Conservation (phyloP, 2,329 filamentous ascomycete genomes). For the Claviceps africana region DNA sequence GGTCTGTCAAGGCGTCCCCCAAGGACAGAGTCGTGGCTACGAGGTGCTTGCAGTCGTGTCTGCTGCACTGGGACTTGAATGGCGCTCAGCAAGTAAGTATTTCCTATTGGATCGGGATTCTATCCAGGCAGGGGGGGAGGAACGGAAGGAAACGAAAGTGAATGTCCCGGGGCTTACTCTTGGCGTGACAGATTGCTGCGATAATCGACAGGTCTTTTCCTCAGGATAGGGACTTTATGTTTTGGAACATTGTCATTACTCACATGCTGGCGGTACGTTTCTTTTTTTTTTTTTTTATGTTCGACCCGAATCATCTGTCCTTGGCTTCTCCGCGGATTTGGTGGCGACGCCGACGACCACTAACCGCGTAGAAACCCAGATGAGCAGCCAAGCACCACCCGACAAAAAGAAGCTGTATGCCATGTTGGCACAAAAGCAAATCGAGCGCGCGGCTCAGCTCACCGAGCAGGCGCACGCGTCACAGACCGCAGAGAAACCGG, state of each 20-base stretch:
- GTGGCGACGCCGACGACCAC: neutral
- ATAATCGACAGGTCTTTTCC: constrained; percentile 37
- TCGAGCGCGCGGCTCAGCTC: constrained; percentile 33
- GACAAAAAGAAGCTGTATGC: constrained; percentile 38
- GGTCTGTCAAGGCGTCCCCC: constrained; percentile 39
- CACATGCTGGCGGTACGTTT: constrained; percentile 36
- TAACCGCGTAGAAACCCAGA: constrained; percentile 21
- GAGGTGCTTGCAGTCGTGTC: constrained; percentile 36
- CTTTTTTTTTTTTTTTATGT: too few species aligned
- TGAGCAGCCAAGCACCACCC: constrained; percentile 30
- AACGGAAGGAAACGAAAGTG: neutral
- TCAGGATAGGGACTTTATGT: constrained; percentile 33
- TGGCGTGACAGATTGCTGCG: constrained; percentile 33
- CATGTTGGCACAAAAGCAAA: constrained; percentile 35
- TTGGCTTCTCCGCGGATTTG: too few species aligned
- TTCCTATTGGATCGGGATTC: neutral
- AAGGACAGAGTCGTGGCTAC: constrained; percentile 28
- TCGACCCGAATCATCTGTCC: too few species aligned
- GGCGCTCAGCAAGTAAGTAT: constrained; percentile 40
- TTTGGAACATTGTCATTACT: constrained; percentile 41
- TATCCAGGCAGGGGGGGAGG: neutral
- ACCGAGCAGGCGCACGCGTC: constrained; percentile 22
- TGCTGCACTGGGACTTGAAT: constrained; percentile 40
- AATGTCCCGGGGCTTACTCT: neutral
- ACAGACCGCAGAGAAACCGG: constrained; percentile 9